Evolutionary conservation across 2,329 filamentous ascomycete species (phyloP).

Genomic region (Aulographum hederae): DNA sequence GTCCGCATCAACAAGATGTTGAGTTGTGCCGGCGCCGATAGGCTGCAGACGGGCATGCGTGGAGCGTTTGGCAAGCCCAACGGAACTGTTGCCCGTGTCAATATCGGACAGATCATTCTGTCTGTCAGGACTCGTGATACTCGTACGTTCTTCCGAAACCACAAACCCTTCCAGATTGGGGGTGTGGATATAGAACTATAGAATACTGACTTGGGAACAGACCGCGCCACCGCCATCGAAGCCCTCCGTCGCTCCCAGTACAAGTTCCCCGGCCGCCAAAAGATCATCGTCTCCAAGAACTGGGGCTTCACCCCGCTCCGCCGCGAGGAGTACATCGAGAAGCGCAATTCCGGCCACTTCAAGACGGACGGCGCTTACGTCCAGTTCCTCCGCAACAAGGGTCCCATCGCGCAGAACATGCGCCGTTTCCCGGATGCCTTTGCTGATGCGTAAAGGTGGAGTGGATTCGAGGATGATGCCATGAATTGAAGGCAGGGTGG

Average conservation of each 20-base stretch:
- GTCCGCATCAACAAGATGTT: constrained; percentile 99
- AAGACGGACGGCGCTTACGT: constrained; percentile 98
- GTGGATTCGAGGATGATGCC: too few species aligned
- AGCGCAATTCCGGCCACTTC: constrained; percentile 84
- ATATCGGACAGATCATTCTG: constrained; percentile 99
- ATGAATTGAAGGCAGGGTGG: too few species aligned
- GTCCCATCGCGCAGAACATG: constrained; percentile 71
- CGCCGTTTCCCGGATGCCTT: constrained; percentile 91
- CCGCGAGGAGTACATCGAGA: constrained; percentile 91
- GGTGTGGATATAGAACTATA: neutral
- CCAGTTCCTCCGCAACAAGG: constrained; percentile 95
- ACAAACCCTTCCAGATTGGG: neutral
- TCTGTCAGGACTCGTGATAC: constrained; percentile 92
- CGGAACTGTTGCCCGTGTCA: constrained; percentile 97
- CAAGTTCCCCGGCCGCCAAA: constrained; percentile 99
- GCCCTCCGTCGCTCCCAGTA: constrained; percentile 98
- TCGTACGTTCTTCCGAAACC: constrained; percentile 35
- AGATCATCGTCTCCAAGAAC: constrained; percentile 99
- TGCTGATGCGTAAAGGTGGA: constrained; percentile 14
- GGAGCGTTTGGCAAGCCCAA: constrained; percentile 99
- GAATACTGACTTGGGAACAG: constrained; percentile 22
- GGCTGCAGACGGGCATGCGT: constrained; percentile 99
- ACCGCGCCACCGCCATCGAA: constrained; percentile 88
- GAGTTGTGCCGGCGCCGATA: constrained; percentile 99
- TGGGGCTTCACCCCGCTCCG: constrained; percentile 99